A percentile compares a stretch with the other conserved stretches of the same genome.
phyloP scores from a whole-genome alignment of 495 filamentous ascomycete genomes.

The Annulohypoxylon maeteangense region DNA sequence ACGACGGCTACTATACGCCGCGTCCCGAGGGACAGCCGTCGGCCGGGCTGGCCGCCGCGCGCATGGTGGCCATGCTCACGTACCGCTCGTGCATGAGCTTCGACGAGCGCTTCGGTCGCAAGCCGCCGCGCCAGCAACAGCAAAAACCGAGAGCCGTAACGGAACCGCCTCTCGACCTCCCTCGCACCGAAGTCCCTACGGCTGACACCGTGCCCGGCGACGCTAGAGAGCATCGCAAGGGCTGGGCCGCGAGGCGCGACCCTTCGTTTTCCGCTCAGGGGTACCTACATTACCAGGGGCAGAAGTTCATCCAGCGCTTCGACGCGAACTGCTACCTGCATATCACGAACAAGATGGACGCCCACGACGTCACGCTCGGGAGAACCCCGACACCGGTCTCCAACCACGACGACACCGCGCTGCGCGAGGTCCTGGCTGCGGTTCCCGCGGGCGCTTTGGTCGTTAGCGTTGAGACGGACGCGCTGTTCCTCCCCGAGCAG shows the following conservation, averaged over 20 bases:
- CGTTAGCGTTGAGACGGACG: constrained; percentile 51
- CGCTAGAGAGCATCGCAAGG: constrained; percentile 21
- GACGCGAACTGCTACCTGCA: constrained; percentile 55
- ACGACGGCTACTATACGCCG: constrained; percentile 49
- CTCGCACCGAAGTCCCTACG: constrained; percentile 29
- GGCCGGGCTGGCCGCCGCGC: constrained; percentile 48
- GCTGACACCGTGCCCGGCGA: background rate
- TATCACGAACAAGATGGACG: constrained; percentile 53
- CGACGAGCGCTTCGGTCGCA: constrained; percentile 50
- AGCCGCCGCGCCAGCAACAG: constrained; percentile 36
- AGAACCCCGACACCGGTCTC: constrained; percentile 5
- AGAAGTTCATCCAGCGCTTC: constrained; percentile 53
- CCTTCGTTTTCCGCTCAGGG: constrained; percentile 50
- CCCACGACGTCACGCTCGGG: constrained; percentile 50
- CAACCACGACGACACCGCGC: constrained; percentile 12
- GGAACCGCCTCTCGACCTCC: constrained; percentile 37
- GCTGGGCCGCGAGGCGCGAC: constrained; percentile 35
- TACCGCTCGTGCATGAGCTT: constrained; percentile 52
- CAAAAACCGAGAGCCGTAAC: constrained; percentile 30
- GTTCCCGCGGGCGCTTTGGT: constrained; percentile 46
- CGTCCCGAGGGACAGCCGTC: constrained; percentile 46
- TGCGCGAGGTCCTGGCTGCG: constrained; percentile 35
- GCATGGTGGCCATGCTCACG: constrained; percentile 57
- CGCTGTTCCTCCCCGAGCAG: constrained; percentile 49
- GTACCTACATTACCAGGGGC: constrained; percentile 53